A percentile compares a stretch with the other conserved stretches of the same genome.
Conservation (phyloP, 2,329 filamentous ascomycete species). For the Piedraia hortae region DNA sequence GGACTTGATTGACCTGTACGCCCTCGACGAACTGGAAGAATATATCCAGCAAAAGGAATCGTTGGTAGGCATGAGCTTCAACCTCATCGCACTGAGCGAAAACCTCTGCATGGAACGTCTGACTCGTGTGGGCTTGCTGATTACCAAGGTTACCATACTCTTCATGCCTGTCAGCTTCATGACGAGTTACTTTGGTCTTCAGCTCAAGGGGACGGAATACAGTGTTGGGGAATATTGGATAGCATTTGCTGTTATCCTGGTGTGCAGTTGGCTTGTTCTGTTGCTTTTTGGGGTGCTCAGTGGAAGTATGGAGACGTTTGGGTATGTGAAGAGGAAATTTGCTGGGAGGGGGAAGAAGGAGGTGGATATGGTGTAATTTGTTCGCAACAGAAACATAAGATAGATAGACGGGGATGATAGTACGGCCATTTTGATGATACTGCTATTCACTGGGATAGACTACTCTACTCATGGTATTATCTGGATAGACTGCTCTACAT, state of each 20-base stretch:
- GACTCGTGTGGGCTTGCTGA: conserved; percentile 40
- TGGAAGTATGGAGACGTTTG: conserved; percentile 26
- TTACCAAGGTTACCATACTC: conserved; percentile 48
- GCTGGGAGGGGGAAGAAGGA: too few species aligned
- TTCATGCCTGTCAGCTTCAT: conserved; percentile 51
- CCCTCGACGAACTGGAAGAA: conserved; percentile 32
- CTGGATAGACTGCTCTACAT: too few species aligned
- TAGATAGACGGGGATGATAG: too few species aligned
- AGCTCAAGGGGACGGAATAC: conserved; percentile 34
- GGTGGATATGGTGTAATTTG: too few species aligned
- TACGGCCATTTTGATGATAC: too few species aligned
- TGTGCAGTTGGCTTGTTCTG: conserved; percentile 29
- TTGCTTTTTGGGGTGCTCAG: conserved; percentile 29
- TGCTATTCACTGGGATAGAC: too few species aligned
- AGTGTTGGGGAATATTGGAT: conserved; percentile 38
- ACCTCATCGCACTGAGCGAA: conserved; percentile 48
- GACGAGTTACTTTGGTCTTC: conserved; percentile 45
- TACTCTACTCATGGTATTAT: too few species aligned
- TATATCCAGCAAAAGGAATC: conserved; percentile 42
- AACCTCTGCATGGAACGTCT: conserved; percentile 43
- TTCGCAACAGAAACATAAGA: too few species aligned
- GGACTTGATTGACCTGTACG: conserved; percentile 31
- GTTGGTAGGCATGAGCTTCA: conserved; percentile 50
- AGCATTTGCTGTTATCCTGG: conserved; percentile 34
- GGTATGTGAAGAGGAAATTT: too few species aligned